These are phyloP conservation scores for Betula pendula DNA, from an alignment of 306 rosid genomes.

Conservation along the genomic window DNA sequence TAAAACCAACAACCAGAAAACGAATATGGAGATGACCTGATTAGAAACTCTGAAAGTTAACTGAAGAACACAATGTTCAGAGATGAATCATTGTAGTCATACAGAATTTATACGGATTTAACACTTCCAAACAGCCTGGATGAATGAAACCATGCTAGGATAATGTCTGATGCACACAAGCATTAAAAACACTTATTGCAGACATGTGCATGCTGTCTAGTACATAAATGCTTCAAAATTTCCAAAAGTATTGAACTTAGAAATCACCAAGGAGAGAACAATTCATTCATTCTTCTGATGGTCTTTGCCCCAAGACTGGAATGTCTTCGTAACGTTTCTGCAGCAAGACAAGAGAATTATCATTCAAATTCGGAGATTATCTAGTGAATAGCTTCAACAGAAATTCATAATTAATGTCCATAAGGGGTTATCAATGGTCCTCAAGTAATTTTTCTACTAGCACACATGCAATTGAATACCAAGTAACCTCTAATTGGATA, in stretches of 20 bases:
- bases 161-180: slow-evolving; percentile 1
- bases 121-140: slow-evolving; percentile 19
- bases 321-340: slow-evolving; percentile 70
- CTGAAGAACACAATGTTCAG: slow-evolving; percentile 8
- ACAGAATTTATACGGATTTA: slow-evolving; percentile 10
- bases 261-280: slow-evolving; percentile 5
- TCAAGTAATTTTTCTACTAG: neutral
- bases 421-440: neutral
- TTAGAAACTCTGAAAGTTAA: neutral
- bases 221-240: slow-evolving; percentile 37
- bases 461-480: neutral
- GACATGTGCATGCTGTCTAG: slow-evolving; percentile 54
- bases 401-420: neutral
- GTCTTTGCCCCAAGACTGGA: slow-evolving; percentile 62
- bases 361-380: neutral
- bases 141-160: slow-evolving; percentile 35
- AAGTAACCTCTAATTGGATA: neutral
- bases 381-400: slow-evolving; percentile 5
- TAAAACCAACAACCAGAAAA: neutral
- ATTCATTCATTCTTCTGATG: slow-evolving; percentile 45
- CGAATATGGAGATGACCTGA: neutral
- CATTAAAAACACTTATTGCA: slow-evolving; percentile 49
- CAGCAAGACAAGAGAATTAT: slow-evolving; percentile 7
- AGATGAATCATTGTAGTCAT: slow-evolving; percentile 7
- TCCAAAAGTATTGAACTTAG: slow-evolving; percentile 30